phyloP scores from a whole-genome alignment of 1,284 basidiomycete species.

The Ceratobasidium sp. region DNA sequence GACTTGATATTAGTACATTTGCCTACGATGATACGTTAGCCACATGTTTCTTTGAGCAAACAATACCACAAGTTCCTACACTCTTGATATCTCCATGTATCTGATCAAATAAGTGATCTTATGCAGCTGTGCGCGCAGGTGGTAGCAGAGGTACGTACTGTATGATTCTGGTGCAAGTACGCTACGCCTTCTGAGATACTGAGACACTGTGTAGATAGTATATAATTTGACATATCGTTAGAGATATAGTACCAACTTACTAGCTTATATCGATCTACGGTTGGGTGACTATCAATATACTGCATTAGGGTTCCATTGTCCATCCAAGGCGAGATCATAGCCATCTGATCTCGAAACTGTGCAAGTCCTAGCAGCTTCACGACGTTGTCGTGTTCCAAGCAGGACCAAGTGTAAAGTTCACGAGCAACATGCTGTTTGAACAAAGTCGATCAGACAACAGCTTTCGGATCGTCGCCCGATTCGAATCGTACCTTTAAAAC shows the following conservation, averaged over 20 bases:
- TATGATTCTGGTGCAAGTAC: constrained; percentile 16
- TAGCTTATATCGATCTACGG: not conserved
- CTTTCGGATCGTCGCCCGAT: too few relatives aligned
- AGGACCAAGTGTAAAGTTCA: not conserved
- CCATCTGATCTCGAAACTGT: not conserved
- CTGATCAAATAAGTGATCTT: not conserved
- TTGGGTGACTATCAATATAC: constrained; percentile 3
- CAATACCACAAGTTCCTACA: not conserved
- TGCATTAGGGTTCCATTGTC: not conserved
- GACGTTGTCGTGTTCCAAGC: not conserved
- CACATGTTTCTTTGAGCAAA: too few relatives aligned
- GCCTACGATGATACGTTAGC: not conserved
- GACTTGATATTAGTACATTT: constrained; percentile 5
- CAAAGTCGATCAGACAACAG: too few relatives aligned
- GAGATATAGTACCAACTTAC: not conserved
- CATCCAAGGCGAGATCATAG: constrained; percentile 18
- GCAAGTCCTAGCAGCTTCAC: constrained; percentile 7
- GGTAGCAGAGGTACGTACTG: too few relatives aligned
- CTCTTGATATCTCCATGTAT: constrained; percentile 18
- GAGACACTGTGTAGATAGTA: not conserved
- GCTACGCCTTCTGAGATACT: not conserved
- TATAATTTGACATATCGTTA: not conserved
- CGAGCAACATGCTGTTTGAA: constrained; percentile 4
- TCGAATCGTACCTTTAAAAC: too few relatives aligned
- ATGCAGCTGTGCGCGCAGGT: not conserved